Evolutionary conservation across 202 grass and related monocot species (phyloP).

Genomic region (Setaria italica): DNA sequence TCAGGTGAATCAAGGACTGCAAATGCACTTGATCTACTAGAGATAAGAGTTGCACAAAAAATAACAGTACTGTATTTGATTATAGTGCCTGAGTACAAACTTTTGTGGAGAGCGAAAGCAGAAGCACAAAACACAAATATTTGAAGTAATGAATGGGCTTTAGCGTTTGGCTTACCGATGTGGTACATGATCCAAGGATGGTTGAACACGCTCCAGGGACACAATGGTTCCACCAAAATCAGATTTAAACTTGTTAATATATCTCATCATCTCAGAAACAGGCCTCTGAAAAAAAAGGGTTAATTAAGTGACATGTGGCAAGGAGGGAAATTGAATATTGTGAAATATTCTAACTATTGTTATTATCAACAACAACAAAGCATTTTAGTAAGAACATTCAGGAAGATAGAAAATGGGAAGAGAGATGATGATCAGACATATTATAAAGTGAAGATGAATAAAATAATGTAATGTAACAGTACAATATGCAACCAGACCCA

Average conservation of each 20-base stretch:
- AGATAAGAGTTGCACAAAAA: slow-evolving; percentile 21
- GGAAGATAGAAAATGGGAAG: not conserved
- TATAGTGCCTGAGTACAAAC: slow-evolving; percentile 5
- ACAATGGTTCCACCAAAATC: slow-evolving; percentile 91
- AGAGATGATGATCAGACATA: slow-evolving; percentile 15
- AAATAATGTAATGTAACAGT: slow-evolving; percentile 26
- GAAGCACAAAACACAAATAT: not conserved
- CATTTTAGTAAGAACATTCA: not conserved
- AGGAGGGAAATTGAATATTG: slow-evolving; percentile 5
- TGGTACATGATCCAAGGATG: slow-evolving; percentile 92
- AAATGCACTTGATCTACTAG: slow-evolving; percentile 28
- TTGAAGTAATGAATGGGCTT: not conserved
- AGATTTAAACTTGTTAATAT: slow-evolving; percentile 98
- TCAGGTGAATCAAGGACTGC: slow-evolving; percentile 5
- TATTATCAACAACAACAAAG: slow-evolving; percentile 19
- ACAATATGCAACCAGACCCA: slow-evolving; percentile 1
- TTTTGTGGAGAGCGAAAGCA: slow-evolving; percentile 13
- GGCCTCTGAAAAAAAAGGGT: slow-evolving; percentile 61
- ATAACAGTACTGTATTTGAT: not conserved
- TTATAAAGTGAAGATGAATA: slow-evolving; percentile 21
- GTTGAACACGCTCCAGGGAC: slow-evolving; percentile 87
- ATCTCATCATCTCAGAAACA: slow-evolving; percentile 88
- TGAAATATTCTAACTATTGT: not conserved
- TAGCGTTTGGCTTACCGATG: slow-evolving; percentile 69
- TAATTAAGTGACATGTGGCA: slow-evolving; percentile 15